phyloP scores from a whole-genome alignment of 768 basidiomycete species.

The Lactarius quietus region DNA sequence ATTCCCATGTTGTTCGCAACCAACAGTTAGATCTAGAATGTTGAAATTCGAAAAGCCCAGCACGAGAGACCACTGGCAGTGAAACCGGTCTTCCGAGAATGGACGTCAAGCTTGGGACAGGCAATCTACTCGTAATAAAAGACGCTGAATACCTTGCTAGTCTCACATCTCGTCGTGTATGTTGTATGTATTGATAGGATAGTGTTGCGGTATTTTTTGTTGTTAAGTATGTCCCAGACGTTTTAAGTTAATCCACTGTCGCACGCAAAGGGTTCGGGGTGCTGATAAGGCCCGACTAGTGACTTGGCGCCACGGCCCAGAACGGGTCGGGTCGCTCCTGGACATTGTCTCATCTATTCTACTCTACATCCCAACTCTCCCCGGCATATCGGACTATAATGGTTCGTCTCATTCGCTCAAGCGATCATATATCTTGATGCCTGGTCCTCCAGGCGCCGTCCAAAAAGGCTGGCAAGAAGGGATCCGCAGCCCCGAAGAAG shows the following conservation, averaged over 20 bases:
- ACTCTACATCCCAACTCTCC: slow-evolving; percentile 14
- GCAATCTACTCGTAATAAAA: neutral
- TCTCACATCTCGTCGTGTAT: neutral
- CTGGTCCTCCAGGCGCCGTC: slow-evolving; percentile 56
- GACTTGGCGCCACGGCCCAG: neutral
- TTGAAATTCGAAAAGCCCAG: too few relatives aligned
- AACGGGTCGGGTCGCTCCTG: neutral
- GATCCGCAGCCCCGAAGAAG: slow-evolving; percentile 60
- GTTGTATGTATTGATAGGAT: neutral
- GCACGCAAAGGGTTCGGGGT: too few relatives aligned
- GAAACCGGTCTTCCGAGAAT: neutral
- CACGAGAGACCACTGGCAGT: neutral
- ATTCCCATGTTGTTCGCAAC: neutral
- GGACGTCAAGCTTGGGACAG: too few relatives aligned
- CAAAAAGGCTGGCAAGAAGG: slow-evolving; percentile 90
- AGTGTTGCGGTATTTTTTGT: neutral
- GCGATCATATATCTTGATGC: neutral
- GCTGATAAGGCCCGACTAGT: too few relatives aligned
- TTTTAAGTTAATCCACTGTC: too few relatives aligned
- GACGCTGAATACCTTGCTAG: neutral
- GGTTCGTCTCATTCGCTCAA: slow-evolving; percentile 7
- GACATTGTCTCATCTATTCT: neutral
- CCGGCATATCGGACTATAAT: slow-evolving; percentile 15
- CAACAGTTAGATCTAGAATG: neutral
- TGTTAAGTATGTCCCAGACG: slow-evolving; percentile 6